These are phyloP conservation scores for Tilletia setariae DNA, from an alignment of 1,284 basidiomycete species.

Conservation along the genomic window DNA sequence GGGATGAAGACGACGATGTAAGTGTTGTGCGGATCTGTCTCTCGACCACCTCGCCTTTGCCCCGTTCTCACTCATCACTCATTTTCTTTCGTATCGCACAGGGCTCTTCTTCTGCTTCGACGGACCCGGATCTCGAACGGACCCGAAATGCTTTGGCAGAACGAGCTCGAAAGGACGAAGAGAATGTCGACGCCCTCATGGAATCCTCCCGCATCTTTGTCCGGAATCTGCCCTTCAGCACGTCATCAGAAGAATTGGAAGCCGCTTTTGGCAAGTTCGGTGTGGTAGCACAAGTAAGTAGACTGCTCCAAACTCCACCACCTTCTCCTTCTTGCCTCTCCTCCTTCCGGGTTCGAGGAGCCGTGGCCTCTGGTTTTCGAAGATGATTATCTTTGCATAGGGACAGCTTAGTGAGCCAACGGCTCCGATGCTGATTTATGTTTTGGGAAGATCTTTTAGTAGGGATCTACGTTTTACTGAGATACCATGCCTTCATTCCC, in stretches of 20 bases:
- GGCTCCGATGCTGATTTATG: slow-evolving; percentile 12
- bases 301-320: slow-evolving; percentile 25
- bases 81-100: not conserved
- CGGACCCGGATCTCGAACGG: slow-evolving; percentile 23
- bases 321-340: not conserved
- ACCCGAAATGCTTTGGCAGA: slow-evolving; percentile 29
- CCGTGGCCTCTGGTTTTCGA: not conserved
- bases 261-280: slow-evolving; percentile 72
- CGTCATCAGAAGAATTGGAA: slow-evolving; percentile 70
- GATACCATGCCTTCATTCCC: not conserved
- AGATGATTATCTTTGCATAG: slow-evolving; percentile 1
- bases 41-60: not conserved
- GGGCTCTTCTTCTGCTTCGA: slow-evolving; percentile 11
- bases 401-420: not conserved
- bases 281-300: slow-evolving; percentile 60
- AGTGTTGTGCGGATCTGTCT: no score
- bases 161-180: slow-evolving; percentile 39
- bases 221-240: slow-evolving; percentile 83
- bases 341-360: not conserved
- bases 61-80: not conserved
- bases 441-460: slow-evolving; percentile 14
- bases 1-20: slow-evolving; percentile 21
- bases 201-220: slow-evolving; percentile 80
- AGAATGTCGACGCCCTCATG: slow-evolving; percentile 63
- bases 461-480: slow-evolving; percentile 11